Evolutionary conservation across 257 asterid species (phyloP), one percentile per base, ranked within the genome.

Genomic region (Schizonepeta tenuifolia): DNA sequence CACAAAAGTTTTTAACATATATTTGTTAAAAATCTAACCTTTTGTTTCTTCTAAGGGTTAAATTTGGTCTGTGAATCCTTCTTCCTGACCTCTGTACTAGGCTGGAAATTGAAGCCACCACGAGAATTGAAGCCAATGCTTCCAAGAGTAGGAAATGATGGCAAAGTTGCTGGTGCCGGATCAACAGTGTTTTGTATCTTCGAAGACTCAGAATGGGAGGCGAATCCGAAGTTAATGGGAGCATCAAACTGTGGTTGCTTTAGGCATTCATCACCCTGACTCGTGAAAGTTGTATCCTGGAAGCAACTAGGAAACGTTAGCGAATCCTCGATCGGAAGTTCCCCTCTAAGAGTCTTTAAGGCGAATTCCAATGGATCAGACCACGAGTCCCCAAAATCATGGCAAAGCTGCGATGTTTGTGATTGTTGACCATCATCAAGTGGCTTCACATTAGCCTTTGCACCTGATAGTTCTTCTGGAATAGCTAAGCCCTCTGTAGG

Each of bases 331-430:
- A 83, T 31, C 0, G 82, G 57, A 31, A 83, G 11, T 17, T 79
- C 87, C 14, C 87, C 84, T 13, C 73, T 74, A 2, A 83, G 87
- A 21, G 87, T 83, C 80, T 80, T 83, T 5, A 77, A 72, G 0
- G 87, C 84, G 2, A 83, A 83, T 26, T 83, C 83, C 38, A 83
- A 71, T 0, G 87, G 84, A 59, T 79, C 79, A 0, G 84, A 74
- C 87, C 87, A 83, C 3, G 87, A 70, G 31, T 72, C 84, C 62
- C 79, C 83, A 13, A 83, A 80, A 35, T 78, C 79, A 5, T 66
- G 77, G 58, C 66, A 71, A 47, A 77, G 72, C 64, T 67, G 59
- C 1, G 82, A 56, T 21, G 62, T 75, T 56, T 74, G 68, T 22
- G 74, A 17, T 40, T 35, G 54, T 28, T 60, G 60, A 64, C 15